Base-by-base conservation (phyloP, 1,284 basidiomycete species). In the Fomitopsis betulina region DNA sequence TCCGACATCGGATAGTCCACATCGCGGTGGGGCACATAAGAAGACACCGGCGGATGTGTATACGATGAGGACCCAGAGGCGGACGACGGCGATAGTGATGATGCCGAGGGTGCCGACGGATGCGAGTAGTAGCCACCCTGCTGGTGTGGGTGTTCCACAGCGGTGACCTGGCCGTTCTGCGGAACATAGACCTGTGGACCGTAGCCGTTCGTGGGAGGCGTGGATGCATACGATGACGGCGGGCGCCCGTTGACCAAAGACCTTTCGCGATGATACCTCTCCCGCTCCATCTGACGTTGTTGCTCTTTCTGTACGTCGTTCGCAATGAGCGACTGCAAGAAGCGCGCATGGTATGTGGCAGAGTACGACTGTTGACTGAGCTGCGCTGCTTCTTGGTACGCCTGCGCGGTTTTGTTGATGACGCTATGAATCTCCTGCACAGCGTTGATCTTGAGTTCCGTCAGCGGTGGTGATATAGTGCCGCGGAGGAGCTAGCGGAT, bases 321-420 rank as follows among this genome's bases (percentile, higher is more conserved):
- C n/a, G 77, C 76, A 27, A 91, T 77, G 50, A 93, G 76, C 56
- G 80, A 83, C 65, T 83, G 82, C 47, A 93, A 75, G 74, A 93
- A 93, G 43, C 89, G 85, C 42, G 88, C 82, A 65, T 92, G 91
- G 64, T 85, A 84, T 37, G 81, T 80, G 9, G 86, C 84, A 27
- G 68, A 66, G 38, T 82, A 79, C 23, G 81, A 81, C 12, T 81
- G 79, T 19, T 80, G 79, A n/a, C 84, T 84, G 59, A 82, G 72
- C 43, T 78, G 72, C 6, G 87, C 84, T 4, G 86, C 86, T 57
- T 85, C 85, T 54, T 85, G 78, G 67, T 91, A 93, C 0, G 89
- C 87, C 64, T 89, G 84, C 13, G 89, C 87, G 2, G 88, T 85
- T 63, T 81, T 79, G 40, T 77, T 75, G 62, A 93, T 90, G 13